These are phyloP conservation scores for Nothophoma quercina DNA, from an alignment of 2,329 filamentous ascomycete genomes.

Conservation along the genomic window DNA sequence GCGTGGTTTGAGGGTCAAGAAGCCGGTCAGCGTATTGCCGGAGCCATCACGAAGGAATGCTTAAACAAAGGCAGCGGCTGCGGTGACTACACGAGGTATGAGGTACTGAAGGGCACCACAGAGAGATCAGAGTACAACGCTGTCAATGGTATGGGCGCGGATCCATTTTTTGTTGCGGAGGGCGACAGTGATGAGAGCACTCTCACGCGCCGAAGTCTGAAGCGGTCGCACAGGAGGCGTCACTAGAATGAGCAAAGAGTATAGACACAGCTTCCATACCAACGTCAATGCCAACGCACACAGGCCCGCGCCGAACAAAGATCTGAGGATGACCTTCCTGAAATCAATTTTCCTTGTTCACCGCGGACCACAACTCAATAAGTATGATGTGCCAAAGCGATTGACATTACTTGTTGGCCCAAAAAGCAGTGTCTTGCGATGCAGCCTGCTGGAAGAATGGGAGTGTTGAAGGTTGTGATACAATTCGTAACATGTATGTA, in stretches of 20 bases:
- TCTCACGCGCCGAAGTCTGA: constrained; percentile 4
- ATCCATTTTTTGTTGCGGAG: constrained; percentile 34
- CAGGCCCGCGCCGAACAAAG: no score
- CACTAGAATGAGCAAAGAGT: background rate
- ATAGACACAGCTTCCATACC: no score
- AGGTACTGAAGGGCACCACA: constrained; percentile 43
- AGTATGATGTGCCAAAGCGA: no score
- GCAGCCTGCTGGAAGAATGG: no score
- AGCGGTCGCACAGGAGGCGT: constrained; percentile 1
- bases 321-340: no score
- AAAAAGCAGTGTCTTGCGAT: no score
- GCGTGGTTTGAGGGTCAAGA: constrained; percentile 49
- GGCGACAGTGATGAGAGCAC: background rate
- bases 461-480: no score
- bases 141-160: constrained; percentile 40
- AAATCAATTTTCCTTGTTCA: no score
- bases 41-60: constrained; percentile 35
- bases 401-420: no score
- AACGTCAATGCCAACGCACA: no score
- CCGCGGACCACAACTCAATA: no score
- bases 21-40: constrained; percentile 42
- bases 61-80: constrained; percentile 34
- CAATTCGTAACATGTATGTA: no score
- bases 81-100: constrained; percentile 38
- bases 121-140: constrained; percentile 36